Evolutionary conservation across 495 filamentous ascomycete genomes (phyloP), one percentile per base, ranked within the genome.

Genomic region (Stereocaulon alpinum): DNA sequence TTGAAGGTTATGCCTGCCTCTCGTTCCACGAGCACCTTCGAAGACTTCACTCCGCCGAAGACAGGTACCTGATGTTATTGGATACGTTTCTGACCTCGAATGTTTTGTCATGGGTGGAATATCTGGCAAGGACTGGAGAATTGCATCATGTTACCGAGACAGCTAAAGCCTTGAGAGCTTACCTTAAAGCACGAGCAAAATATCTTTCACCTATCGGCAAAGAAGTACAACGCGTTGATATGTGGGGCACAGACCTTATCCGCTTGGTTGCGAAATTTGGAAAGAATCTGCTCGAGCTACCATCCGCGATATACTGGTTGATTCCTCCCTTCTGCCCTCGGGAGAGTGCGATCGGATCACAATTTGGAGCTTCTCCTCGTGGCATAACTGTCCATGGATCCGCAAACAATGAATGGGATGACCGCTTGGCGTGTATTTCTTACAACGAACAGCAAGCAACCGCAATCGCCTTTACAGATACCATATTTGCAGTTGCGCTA

Each of bases 81-180:
- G 50, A 61, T 30, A 55, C 55, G 34, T 74, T 76, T 55, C 61
- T 75, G 7, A 55, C 64, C 37, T 40, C 44, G 2, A 73, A 71
- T 62, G 62, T 72, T 7, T 56, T 74, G 0, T 66, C 68, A 4
- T 76, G 73, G 73, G 71, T 76, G 3, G 73, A 76, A 59, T 22
- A 41, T 42, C 49, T 73, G 40, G 71, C 70, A 24, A 43, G 56
- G 42, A 63, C 41, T 10, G n/a, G 58, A 50, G 58, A 71, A 47
- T 58, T 75, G 43, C 42, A 45, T 49, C 58, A 42, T 22, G 49
- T 76, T 10, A 69, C 64, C 47, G 61, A 42, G 18, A 61, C 67
- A 22, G 64, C 72, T 11, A 70, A 67, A 52, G 58, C 67, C 54
- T 40, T 76, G 5, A 67, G 61, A 58, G 56, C 32, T 3, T 75